Evolutionary conservation across 306 rosid genomes (phyloP), one percentile per base, ranked within the genome.

Genomic region (Fragaria ananassa): DNA sequence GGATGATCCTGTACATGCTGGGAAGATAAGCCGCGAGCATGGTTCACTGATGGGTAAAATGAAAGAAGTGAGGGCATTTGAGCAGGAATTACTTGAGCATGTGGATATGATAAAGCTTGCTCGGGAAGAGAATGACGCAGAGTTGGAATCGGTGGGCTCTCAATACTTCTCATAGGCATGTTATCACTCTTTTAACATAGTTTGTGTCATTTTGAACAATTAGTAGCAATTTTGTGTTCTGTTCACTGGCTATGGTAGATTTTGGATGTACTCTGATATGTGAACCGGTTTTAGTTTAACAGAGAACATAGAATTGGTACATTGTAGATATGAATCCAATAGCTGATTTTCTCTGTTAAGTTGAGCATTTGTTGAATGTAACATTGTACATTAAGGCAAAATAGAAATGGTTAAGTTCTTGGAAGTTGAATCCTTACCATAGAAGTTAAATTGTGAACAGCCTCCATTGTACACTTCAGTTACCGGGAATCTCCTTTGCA

Each of bases 141-240:
- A 92, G 42, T 86, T 95, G 97, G 97, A 95, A 92, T 89, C 77
- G 97, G 97, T 95, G 97, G 91, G 97, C 88, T 64, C 79, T 86
- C 76, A 72, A 78, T 85, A 84, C 89, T 84, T 83, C 87, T 80
- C 76, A 79, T 92, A 95, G 93, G 93, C 97, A 89, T 90, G 97
- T 92, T 79, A 70, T 86, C 70, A 4, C 70, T 83, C 73, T 88
- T 80, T 85, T 78, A 77, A 3, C 68, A 19, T 78, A 8, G 54
- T 63, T 27, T 23, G 53, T 79, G 66, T 76, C 72, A 44, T 70
- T 15, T 76, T 68, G 21, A 31, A 68, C 53, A 41, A 37, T 41
- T 34, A 18, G 10, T 61, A 21, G 7, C 58, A 58, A n/a, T 5
- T 47, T 61, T 69, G 25, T 68, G 63, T 51, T 63, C n/a, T 61